phyloP scores from a whole-genome alignment of 768 basidiomycete species.

The Hericium erinaceus region DNA sequence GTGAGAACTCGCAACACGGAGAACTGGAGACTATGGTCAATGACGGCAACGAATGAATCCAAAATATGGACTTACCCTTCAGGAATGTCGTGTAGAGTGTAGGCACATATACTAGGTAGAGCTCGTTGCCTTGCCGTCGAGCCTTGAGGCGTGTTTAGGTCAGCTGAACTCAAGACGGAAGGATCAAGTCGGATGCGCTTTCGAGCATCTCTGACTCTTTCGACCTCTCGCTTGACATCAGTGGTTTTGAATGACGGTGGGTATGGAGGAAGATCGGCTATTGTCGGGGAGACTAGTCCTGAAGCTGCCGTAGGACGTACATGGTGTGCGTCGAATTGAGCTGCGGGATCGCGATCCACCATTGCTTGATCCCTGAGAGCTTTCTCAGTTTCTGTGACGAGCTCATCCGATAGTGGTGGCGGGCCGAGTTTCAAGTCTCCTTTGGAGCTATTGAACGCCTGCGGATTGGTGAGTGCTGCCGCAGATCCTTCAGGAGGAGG shows the following conservation, averaged over 20 bases:
- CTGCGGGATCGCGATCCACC: slow-evolving; percentile 58
- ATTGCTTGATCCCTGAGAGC: slow-evolving; percentile 74
- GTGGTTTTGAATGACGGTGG: slow-evolving; percentile 76
- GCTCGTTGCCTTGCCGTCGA: slow-evolving; percentile 49
- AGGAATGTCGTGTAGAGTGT: slow-evolving; percentile 90
- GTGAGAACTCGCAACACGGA: slow-evolving; percentile 82
- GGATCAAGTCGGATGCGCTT: slow-evolving; percentile 91
- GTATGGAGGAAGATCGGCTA: slow-evolving; percentile 69
- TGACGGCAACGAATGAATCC: neutral
- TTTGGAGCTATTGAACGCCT: slow-evolving; percentile 67
- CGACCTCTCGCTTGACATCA: slow-evolving; percentile 89
- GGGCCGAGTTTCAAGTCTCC: slow-evolving; percentile 83
- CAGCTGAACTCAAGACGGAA: slow-evolving; percentile 45
- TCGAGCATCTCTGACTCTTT: slow-evolving; percentile 77
- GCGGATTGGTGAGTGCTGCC: slow-evolving; percentile 46
- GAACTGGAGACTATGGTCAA: slow-evolving; percentile 36
- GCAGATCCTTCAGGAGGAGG: slow-evolving; percentile 48
- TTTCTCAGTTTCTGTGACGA: slow-evolving; percentile 74
- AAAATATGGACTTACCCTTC: slow-evolving; percentile 62
- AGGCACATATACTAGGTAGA: slow-evolving; percentile 89
- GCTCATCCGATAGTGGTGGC: slow-evolving; percentile 67
- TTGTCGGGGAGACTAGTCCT: slow-evolving; percentile 54
- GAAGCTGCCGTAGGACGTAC: slow-evolving; percentile 38
- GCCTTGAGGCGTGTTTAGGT: slow-evolving; percentile 51
- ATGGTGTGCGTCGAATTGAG: slow-evolving; percentile 55